Evolutionary conservation across 495 filamentous ascomycete genomes (phyloP), one percentile per base, ranked within the genome.

Genomic region (Schizothecium vesticola): DNA sequence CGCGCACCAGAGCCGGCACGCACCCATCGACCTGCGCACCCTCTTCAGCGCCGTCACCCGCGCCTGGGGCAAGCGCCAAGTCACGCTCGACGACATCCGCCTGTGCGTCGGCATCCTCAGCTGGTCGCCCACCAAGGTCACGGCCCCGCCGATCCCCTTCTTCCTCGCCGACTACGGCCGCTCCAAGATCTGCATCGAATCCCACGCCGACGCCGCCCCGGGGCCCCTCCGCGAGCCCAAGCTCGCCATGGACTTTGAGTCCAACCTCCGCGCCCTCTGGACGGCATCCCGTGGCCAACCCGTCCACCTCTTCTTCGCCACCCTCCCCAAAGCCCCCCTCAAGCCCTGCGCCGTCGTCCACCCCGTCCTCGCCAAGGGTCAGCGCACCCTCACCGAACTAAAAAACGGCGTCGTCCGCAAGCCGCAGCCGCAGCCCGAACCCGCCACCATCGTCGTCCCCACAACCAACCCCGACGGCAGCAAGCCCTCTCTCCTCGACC

Each of bases 1-100:
- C 67, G 87, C 87, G 0, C 90, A 92, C 78, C 86, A 90, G 79
- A 88, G 89, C 71, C 79, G 81, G 10, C 73, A 82, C 51, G 82
- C 85, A 0, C 87, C 89, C 11, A 82, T 83, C 51, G 87, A 91
- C 73, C 70, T 91, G 29, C 80, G 81, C n/a, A 75, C 72, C 2
- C 76, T 92, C 8, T 83, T 80, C 51, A 82, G 84, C 5, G 80
- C 83, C 66, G 78, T 90, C 57, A 81, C 85, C 6, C 83, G 82
- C 69, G 74, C 83, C 56, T 92, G 89, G 89, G 83, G 86, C 56
- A 87, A 86, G 76, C 81, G 88, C 36, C 78, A 73, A 65, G 86
- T 91, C 6, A 82, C 77, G 0, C 69, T 85, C 6, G 80, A 84
- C n/a, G 89, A 92, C 67, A 81, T 92, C 51, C 81, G 79, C n/a